Percentiles rank a stretch among this genome's conserved stretches.
phyloP scores from a whole-genome alignment of 108 stramenopile species.

The Cyclotella cryptica region DNA sequence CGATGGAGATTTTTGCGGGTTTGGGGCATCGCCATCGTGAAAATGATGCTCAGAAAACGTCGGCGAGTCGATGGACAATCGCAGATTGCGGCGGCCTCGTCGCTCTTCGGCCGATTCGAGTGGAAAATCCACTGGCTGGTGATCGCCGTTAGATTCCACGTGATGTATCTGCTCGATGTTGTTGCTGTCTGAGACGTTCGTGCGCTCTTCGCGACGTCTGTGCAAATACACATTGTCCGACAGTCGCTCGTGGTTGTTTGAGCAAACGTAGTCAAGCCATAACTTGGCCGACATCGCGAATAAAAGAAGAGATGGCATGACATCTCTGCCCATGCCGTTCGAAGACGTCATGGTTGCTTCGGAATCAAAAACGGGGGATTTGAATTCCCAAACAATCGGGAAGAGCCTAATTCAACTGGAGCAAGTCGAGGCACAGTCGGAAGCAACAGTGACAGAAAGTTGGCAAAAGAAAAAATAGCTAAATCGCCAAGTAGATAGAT shows the following conservation, averaged over 20 bases:
- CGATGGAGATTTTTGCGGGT: background rate
- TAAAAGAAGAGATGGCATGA: slow-evolving; percentile 17
- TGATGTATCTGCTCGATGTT: background rate
- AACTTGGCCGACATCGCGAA: slow-evolving; percentile 41
- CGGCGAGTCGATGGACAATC: slow-evolving; percentile 7
- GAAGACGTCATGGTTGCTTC: background rate
- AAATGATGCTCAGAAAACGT: slow-evolving; percentile 9
- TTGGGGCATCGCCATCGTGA: background rate
- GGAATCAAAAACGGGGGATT: no score
- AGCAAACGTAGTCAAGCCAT: slow-evolving; percentile 3
- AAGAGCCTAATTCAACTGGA: no score
- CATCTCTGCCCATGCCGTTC: background rate
- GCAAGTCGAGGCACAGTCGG: no score
- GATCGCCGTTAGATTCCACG: no score
- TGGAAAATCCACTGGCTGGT: background rate
- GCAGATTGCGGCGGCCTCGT: background rate
- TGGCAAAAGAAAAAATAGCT: no score
- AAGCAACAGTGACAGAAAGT: no score
- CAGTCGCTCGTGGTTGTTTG: background rate
- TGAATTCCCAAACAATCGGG: no score
- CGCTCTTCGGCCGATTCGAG: slow-evolving; percentile 3
- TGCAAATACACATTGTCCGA: background rate
- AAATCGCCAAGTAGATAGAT: no score
- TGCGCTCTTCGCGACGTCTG: background rate
- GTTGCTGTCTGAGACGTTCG: background rate